These are phyloP conservation scores for Psidium friedrichsthalianum DNA, from an alignment of 345 rosid species.

Conservation along the genomic window DNA sequence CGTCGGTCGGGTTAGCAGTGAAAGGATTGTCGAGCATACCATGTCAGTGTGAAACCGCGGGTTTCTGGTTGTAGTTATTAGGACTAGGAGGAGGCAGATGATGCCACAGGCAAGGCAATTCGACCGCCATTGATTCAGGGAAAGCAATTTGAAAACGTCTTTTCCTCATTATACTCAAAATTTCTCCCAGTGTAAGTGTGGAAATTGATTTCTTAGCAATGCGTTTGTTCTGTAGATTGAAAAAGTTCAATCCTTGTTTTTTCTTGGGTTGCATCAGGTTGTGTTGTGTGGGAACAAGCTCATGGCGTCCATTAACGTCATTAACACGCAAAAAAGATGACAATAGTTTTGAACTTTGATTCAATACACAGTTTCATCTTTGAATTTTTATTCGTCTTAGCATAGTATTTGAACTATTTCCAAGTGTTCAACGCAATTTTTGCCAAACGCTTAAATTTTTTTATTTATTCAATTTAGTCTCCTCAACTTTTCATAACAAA, in stretches of 20 bases:
- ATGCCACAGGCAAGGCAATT: not conserved
- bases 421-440: too few species aligned
- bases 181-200: not conserved
- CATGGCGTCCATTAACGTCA: too few species aligned
- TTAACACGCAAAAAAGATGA: too few species aligned
- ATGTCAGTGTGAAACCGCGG: not conserved
- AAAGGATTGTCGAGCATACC: not conserved
- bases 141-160: not conserved
- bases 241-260: not conserved
- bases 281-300: not conserved
- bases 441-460: too few species aligned
- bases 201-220: not conserved
- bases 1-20: not conserved
- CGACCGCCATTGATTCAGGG: not conserved
- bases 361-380: too few species aligned
- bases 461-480: too few species aligned
- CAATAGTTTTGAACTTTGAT: too few species aligned
- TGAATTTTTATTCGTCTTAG: too few species aligned
- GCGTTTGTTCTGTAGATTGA: not conserved
- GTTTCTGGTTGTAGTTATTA: not conserved
- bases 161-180: not conserved
- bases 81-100: not conserved
- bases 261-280: not conserved
- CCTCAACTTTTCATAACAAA: too few species aligned
- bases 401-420: too few species aligned